Percentiles rank a stretch among this genome's conserved stretches.
Evolutionary conservation across 2,329 filamentous ascomycete species (phyloP).

Genomic region (Aspergillus hiratsukae): DNA sequence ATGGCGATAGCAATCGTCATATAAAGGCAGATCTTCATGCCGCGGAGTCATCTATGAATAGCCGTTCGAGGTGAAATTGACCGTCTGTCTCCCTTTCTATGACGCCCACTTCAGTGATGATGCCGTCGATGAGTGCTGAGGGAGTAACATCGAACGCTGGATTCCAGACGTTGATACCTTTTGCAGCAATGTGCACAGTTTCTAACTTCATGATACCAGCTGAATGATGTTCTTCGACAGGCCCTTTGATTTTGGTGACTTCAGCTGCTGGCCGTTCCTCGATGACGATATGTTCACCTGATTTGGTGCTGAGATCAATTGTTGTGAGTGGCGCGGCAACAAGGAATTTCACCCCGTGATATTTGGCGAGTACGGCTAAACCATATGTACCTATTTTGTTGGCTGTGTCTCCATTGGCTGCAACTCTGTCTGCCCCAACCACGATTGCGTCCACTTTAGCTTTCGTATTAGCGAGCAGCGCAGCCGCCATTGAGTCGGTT

Average conservation of each 20-base stretch:
- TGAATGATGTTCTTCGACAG: constrained; percentile 55
- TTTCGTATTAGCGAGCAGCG: constrained; percentile 60
- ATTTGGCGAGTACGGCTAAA: constrained; percentile 80
- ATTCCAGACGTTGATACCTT: constrained; percentile 85
- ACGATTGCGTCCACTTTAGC: constrained; percentile 79
- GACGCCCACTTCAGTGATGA: constrained; percentile 88
- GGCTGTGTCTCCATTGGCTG: constrained; percentile 93
- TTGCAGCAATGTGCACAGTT: constrained; percentile 72
- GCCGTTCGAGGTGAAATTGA: constrained; percentile 55
- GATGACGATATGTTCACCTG: constrained; percentile 77
- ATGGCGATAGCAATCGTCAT: background rate
- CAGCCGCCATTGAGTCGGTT: constrained; percentile 94
- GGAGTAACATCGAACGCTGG: constrained; percentile 96
- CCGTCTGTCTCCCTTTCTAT: constrained; percentile 71
- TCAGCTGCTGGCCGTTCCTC: constrained; percentile 80
- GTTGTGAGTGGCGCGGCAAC: constrained; percentile 93
- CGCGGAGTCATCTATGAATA: constrained; percentile 21
- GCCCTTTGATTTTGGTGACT: constrained; percentile 78
- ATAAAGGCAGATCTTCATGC: background rate
- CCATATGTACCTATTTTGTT: constrained; percentile 98
- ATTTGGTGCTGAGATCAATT: constrained; percentile 77
- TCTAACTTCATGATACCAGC: constrained; percentile 48
- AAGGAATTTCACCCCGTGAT: constrained; percentile 89
- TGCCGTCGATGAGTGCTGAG: constrained; percentile 79
- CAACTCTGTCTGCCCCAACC: constrained; percentile 91